Evolutionary conservation across 768 basidiomycete species (phyloP), one percentile per base, ranked within the genome.

Genomic region (Phaffia australis): DNA sequence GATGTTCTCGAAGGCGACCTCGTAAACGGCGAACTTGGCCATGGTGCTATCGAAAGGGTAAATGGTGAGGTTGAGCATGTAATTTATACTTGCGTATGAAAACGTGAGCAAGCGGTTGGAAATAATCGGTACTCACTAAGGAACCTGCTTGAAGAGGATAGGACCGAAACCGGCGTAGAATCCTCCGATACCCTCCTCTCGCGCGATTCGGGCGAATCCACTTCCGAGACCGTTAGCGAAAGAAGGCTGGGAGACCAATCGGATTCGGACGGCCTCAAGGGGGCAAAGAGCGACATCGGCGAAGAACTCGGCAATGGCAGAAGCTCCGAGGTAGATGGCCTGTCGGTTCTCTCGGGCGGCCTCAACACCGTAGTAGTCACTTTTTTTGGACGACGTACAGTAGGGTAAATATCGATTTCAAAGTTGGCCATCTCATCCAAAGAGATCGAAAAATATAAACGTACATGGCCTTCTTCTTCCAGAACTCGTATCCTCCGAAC

Each of bases 301-400:
- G 77, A 97, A 89, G 78, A 94, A 85, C 75, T 97, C 92, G 42
- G 92, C 92, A 59, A 89, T 90, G 64, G 89, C 92, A 65, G 92
- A 93, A 76, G 88, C 89, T 30, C 85, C 89, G 71, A 92, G 84
- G 89, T 92, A 95, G 79, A 97, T 91, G 66, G 81, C 81, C 70
- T 87, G 85, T 59, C 67, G 56, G 67, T 69, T 69, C 52, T 67
- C 66, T 57, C 70, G 70, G 49, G 67, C 67, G 46, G 62, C 67
- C 62, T 69, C 67, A 61, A 78, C 70, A 71, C 92, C 92, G 69
- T 89, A 85, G 71, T 86, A 75, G 83, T 92, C 92, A 82, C 35
- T 42, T 4, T 42, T 42, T 4, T 5, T 42, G 35, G 35, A 42
- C 11, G 6, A 42, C 11, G 11, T 42, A n/a, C 35, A 42, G 11